These are phyloP conservation scores for Gaeumannomyces sp. DNA, from an alignment of 2,329 filamentous ascomycete species.

Conservation along the genomic window DNA sequence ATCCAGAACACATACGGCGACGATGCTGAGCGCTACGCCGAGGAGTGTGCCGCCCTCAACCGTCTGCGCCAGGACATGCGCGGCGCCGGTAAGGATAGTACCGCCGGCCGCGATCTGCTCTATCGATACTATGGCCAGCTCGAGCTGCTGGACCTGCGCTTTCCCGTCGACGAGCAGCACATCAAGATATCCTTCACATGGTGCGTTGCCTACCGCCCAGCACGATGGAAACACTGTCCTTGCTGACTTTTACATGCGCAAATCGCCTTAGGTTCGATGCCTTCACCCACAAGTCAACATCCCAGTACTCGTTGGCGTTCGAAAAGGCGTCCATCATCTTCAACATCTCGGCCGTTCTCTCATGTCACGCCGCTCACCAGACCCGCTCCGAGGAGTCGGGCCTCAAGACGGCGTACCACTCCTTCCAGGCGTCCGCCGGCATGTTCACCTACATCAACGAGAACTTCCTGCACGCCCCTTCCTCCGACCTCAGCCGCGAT, in stretches of 20 bases:
- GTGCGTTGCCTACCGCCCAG: constrained; percentile 40
- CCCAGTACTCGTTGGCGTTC: constrained; percentile 93
- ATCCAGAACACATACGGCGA: constrained; percentile 93
- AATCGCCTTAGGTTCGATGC: constrained; percentile 74
- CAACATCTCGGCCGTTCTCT: constrained; percentile 96
- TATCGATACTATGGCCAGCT: constrained; percentile 98
- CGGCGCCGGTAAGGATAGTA: constrained; percentile 93
- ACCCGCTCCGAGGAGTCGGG: constrained; percentile 87
- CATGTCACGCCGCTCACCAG: constrained; percentile 90
- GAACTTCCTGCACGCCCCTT: constrained; percentile 96
- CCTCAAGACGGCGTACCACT: constrained; percentile 94
- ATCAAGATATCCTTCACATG: constrained; percentile 99
- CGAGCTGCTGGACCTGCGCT: constrained; percentile 86
- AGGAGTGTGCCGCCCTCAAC: constrained; percentile 93
- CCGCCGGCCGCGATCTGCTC: constrained; percentile 82
- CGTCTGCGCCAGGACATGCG: constrained; percentile 96
- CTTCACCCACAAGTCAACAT: constrained; percentile 97
- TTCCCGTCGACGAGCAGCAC: constrained; percentile 96
- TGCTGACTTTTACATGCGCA: constrained; percentile 1
- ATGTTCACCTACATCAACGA: constrained; percentile 99
- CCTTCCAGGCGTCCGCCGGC: constrained; percentile 93
- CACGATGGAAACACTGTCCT: background rate
- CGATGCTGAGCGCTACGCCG: constrained; percentile 89
- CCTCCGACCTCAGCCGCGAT: constrained; percentile 89
- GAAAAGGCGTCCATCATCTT: constrained; percentile 99